Base-by-base conservation (phyloP, 495 filamentous ascomycete species). In the Xanthoparmelia taractica region DNA sequence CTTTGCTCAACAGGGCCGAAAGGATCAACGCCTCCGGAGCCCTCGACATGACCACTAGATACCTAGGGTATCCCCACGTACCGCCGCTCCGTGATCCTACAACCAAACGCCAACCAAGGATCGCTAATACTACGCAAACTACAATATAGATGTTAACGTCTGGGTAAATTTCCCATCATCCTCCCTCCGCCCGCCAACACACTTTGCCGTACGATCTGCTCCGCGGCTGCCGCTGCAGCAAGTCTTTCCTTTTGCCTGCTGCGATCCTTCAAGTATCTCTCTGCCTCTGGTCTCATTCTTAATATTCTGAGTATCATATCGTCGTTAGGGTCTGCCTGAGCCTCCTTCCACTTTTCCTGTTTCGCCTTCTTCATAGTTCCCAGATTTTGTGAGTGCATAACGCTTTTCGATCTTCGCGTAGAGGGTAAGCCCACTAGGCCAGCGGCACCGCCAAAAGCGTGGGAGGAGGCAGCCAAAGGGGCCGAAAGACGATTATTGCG, bases 291-390 rank as follows among this genome's bases (percentile, higher is more conserved):
- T 57, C 94, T 80, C 94, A 99, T 99, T 57, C 94, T 84, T 67
- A 99, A 73, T 65, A 99, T 97, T 18, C 94, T 83, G 45, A 99
- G 75, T 65, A 99, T 97, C 89, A 97, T 97, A 72, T 99, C 94
- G 72, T 99, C 94, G 72, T 88, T 96, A 11, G 95, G 92, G 67
- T 97, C 95, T 5, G 95, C 93, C 73, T 99, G 94, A 17, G 90
- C 90, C 71, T 97, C 93, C 65, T 89, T 91, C 59, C 94, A 81
- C 75, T 96, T 97, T 74, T 96, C 93, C 72, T 94, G 90, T 70
- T 99, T 99, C 52, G 88, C 90, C 70, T 92, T 90, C 69, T 81
- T 85, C 91, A 99, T 97, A 15, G 95, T 97, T 45, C 94, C 93
- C 38, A 99, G 76, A 71, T 99, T 99, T 37, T 92, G 86, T 67